Evolutionary conservation across 176 grass and related monocot genomes (phyloP), one percentile per base, ranked within the genome.

Genomic region (Zoysia japonica): DNA sequence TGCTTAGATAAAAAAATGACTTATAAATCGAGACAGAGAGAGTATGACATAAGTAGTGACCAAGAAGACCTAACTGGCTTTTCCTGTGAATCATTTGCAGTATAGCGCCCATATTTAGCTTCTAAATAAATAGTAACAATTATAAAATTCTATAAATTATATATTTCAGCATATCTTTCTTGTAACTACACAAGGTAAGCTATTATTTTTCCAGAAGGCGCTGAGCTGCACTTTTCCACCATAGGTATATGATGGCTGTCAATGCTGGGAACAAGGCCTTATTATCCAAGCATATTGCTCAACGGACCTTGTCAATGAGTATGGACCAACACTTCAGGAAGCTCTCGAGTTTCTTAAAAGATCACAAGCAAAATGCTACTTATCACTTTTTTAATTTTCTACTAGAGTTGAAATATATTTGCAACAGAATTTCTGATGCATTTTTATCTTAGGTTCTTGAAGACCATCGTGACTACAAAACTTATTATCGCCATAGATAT

Each of bases 201-300:
- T n/a, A 17, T 49, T 12, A 42, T 9, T 51, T 11, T 38, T 6
- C 7, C 3, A 16, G 42, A 46, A 3, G 54, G 19, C 7, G 28
- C n/a, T 72, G 1, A 41, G 14, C 16, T 19, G 62, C 39, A 3
- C 17, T 72, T 43, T 2, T 59, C 47, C 36, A 39, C 4, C 0
- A 65, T n/a, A 92, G 87, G 89, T 80, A 1, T 89, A 87, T 3
- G 81, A 95, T 68, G 92, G 89, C 13, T 85, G 84, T 75, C 78
- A 80, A 76, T 61, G 59, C 15, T 95, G 92, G 92, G 92, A 95
- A 17, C 91, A 41, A 20, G 41, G 86, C 77, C 80, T 92, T 67
- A 92, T 88, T 80, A 60, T 92, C 70, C 89, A 95, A 87, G 92
- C 92, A 16, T 91, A 89, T 49, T 85, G 62, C 43, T 88, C 92